Evolutionary conservation across 139 green algal genomes (phyloP).

Genomic region (Axilococcus clingmanii): DNA sequence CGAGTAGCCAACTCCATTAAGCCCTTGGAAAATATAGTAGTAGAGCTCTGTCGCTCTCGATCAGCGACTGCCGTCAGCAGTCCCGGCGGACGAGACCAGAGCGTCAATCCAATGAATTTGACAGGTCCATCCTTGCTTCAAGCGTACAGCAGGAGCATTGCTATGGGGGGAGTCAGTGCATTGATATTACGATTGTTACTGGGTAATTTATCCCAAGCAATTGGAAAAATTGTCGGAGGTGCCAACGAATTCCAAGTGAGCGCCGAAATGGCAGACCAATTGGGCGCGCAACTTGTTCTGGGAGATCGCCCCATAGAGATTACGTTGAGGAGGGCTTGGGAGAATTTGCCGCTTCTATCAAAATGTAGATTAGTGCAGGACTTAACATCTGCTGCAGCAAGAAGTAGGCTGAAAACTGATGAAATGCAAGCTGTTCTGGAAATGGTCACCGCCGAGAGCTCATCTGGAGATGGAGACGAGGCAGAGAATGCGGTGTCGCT

Average conservation of each 20-base stretch:
- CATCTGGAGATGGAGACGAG: too few species aligned
- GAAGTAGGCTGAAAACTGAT: background rate
- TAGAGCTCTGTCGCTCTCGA: constrained; percentile 59
- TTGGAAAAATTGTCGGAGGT: constrained; percentile 19
- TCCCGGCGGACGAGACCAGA: background rate
- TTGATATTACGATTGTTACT: constrained; percentile 60
- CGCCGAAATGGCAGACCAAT: constrained; percentile 32
- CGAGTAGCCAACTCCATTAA: constrained; percentile 43
- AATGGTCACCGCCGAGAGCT: too few species aligned
- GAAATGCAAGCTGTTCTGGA: background rate
- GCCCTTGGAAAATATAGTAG: constrained; percentile 60
- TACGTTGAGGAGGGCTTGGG: constrained; percentile 60
- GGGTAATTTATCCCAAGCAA: constrained; percentile 1
- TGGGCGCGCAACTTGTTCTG: constrained; percentile 61
- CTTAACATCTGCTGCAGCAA: constrained; percentile 4
- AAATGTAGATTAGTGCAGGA: constrained; percentile 30
- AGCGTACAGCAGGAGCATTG: constrained; percentile 32
- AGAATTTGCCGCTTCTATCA: constrained; percentile 26
- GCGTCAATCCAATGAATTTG: constrained; percentile 33
- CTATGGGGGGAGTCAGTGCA: constrained; percentile 45
- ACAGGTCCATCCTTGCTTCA: constrained; percentile 29
- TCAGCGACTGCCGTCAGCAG: constrained; percentile 31
- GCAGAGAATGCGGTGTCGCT: constrained; percentile 34
- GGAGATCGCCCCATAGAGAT: constrained; percentile 80
- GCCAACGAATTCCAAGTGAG: constrained; percentile 61